Percentiles rank a stretch among this genome's conserved stretches.
Conservation (phyloP, 2,329 filamentous ascomycete species). For the Trichoderma koningiopsis region DNA sequence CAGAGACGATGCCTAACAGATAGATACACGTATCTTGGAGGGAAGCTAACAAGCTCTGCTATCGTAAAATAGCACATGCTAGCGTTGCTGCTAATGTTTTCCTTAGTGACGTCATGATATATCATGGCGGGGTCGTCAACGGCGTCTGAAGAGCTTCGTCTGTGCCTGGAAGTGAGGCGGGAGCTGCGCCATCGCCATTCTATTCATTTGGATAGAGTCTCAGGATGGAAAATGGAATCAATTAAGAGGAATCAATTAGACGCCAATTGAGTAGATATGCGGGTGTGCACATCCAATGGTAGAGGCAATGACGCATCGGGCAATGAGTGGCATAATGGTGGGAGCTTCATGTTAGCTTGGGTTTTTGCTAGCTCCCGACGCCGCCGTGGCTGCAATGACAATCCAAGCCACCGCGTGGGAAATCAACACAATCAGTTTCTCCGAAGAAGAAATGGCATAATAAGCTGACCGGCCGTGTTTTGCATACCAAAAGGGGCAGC, state of each 20-base stretch:
- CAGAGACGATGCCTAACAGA: not conserved
- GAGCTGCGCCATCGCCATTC: not conserved
- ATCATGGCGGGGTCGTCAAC: constrained; percentile 6
- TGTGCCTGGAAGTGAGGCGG: not conserved
- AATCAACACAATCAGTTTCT: no score
- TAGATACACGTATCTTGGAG: not conserved
- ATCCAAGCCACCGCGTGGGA: constrained; percentile 8
- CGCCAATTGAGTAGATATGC: not conserved
- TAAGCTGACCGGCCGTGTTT: not conserved
- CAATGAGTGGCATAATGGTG: not conserved
- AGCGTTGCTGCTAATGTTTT: not conserved
- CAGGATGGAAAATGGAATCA: not conserved
- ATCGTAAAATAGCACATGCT: no score
- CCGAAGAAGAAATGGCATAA: not conserved
- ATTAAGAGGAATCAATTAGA: no score
- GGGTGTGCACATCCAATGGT: not conserved
- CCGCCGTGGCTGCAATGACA: not conserved
- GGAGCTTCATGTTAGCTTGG: not conserved
- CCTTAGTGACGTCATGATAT: constrained; percentile 16
- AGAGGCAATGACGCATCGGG: not conserved
- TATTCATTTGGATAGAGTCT: no score
- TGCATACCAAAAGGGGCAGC: not conserved
- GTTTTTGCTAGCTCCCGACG: not conserved
- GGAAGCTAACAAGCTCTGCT: no score
- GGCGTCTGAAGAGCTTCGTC: not conserved